These are phyloP conservation scores for Ilyonectria robusta DNA, from an alignment of 2,329 filamentous ascomycete species.

Conservation along the genomic window DNA sequence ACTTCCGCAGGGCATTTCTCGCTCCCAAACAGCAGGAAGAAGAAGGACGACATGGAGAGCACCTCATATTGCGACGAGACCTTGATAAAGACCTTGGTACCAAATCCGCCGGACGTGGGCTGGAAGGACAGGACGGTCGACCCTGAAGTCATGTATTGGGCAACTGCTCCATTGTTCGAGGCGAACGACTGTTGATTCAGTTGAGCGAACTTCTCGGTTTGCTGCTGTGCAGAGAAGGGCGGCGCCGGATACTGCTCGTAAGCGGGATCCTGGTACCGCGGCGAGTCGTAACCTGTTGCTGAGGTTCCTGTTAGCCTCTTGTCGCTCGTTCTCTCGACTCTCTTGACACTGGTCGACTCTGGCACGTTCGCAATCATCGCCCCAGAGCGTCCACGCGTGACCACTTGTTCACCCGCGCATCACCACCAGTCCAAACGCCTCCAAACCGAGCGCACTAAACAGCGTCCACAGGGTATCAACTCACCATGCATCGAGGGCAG, in stretches of 20 bases:
- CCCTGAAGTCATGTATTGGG: conserved; percentile 74
- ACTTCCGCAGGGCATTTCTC: conserved; percentile 75
- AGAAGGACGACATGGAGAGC: conserved; percentile 68
- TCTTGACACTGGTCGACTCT: neutral
- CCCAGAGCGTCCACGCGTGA: neutral
- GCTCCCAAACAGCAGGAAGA: conserved; percentile 84
- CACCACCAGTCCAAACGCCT: neutral
- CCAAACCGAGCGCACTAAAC: conserved; percentile 41
- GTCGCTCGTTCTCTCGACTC: neutral
- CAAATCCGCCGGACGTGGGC: conserved; percentile 77
- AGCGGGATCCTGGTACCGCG: conserved; percentile 71
- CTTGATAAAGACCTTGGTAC: conserved; percentile 80
- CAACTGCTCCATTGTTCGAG: conserved; percentile 73
- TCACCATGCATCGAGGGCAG: conserved; percentile 85
- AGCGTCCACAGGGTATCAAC: conserved; percentile 54
- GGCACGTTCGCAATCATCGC: neutral
- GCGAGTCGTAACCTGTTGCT: conserved; percentile 69
- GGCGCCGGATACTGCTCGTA: conserved; percentile 68
- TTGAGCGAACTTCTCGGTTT: conserved; percentile 65
- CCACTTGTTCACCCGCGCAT: neutral
- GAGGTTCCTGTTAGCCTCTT: conserved; percentile 30
- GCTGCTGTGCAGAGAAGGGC: conserved; percentile 63
- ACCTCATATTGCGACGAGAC: conserved; percentile 84
- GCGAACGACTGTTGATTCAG: conserved; percentile 70
- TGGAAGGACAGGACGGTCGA: conserved; percentile 78